phyloP scores from a whole-genome alignment of 2,329 filamentous ascomycete genomes.

The Pseudonectria foliicola region DNA sequence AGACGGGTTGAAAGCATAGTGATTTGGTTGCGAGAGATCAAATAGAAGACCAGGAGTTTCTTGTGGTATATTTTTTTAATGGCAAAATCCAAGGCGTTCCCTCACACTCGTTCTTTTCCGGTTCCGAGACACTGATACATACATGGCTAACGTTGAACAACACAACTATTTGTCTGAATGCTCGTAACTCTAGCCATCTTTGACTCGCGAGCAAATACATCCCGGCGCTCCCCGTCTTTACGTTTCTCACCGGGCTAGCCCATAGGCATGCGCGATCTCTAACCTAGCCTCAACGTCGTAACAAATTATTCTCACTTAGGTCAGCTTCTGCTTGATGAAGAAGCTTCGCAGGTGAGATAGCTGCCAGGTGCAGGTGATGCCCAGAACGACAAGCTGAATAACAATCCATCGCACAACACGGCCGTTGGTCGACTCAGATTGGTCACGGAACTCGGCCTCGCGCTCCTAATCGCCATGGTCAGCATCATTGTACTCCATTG shows the following conservation, averaged over 20 bases:
- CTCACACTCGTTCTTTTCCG: conserved; percentile 9
- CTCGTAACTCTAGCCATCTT: conserved; percentile 13
- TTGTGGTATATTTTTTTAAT: conserved; percentile 27
- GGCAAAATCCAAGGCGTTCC: conserved; percentile 25
- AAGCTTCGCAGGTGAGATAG: conserved; percentile 90
- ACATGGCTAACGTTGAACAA: conserved; percentile 14
- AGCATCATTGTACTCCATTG: conserved; percentile 2
- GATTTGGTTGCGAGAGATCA: conserved; percentile 24
- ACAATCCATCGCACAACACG: conserved; percentile 92
- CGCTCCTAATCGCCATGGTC: conserved; percentile 59
- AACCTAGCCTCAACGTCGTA: conserved; percentile 3
- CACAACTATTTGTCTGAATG: conserved; percentile 10
- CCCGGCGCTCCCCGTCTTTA: conserved; percentile 8
- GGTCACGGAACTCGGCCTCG: conserved; percentile 95
- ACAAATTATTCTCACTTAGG: conserved; percentile 43
- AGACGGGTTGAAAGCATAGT: conserved; percentile 12
- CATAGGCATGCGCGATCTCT: conserved; percentile 2
- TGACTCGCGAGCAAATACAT: conserved; percentile 3
- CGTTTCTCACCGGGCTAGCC: conserved; percentile 5
- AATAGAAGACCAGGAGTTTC: conserved; percentile 27
- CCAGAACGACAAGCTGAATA: conserved; percentile 79
- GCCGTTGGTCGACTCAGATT: conserved; percentile 87
- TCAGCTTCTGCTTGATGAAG: conserved; percentile 99
- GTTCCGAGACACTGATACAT: conserved; percentile 8
- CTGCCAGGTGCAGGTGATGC: conserved; percentile 91